phyloP scores from a whole-genome alignment of 1,284 basidiomycete species.

The Fomitopsis pinicola region DNA sequence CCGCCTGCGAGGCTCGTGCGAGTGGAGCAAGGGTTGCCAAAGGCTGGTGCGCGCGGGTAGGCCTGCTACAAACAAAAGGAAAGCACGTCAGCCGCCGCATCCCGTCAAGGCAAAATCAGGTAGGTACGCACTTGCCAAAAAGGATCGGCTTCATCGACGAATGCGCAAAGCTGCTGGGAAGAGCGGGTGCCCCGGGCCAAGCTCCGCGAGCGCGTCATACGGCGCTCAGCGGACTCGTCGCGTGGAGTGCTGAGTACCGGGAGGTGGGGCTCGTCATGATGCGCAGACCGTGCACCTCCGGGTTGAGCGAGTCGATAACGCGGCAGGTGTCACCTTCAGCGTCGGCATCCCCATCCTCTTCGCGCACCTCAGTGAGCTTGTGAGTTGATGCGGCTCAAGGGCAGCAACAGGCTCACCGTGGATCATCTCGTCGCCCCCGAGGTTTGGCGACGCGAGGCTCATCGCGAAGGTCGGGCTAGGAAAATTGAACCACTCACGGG shows the following conservation, averaged over 20 bases:
- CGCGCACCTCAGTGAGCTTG: slow-evolving; percentile 21
- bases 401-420: slow-evolving; percentile 26
- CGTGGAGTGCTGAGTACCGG: slow-evolving; percentile 12
- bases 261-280: slow-evolving; percentile 42
- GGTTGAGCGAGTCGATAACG: slow-evolving; percentile 14
- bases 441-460: neutral
- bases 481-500: neutral
- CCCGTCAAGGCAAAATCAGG: neutral
- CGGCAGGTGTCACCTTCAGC: slow-evolving; percentile 15
- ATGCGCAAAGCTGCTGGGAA: slow-evolving; percentile 60
- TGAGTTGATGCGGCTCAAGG: slow-evolving; percentile 12
- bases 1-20: slow-evolving; percentile 10
- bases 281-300: slow-evolving; percentile 52
- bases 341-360: slow-evolving; percentile 23
- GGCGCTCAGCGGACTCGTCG: slow-evolving; percentile 3
- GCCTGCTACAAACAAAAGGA: neutral
- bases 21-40: slow-evolving; percentile 22
- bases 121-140: slow-evolving; percentile 41
- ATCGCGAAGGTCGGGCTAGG: slow-evolving; percentile 13
- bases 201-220: slow-evolving; percentile 38
- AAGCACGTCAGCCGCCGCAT: neutral
- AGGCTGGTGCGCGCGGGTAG: slow-evolving; percentile 20
- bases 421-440: slow-evolving; percentile 21
- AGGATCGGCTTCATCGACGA: slow-evolving; percentile 55
- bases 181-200: slow-evolving; percentile 56